Evolutionary conservation across 2,329 filamentous ascomycete species (phyloP), one percentile per base, ranked within the genome.

Genomic region (Cytospora paraplurivora): DNA sequence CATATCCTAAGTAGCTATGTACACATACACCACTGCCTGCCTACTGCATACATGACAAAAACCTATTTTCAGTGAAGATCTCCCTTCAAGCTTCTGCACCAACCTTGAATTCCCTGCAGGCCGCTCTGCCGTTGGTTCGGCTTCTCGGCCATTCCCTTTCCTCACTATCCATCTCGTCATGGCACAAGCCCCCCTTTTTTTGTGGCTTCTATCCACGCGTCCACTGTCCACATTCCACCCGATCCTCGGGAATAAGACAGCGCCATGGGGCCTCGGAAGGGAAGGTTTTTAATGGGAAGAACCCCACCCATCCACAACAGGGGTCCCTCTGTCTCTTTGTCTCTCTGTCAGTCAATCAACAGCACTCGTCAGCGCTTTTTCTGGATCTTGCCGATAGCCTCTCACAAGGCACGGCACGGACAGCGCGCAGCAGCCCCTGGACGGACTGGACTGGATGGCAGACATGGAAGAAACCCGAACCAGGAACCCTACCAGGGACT

Each of bases 41-140:
- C 38, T 49, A 47, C 49, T 34, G 49, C 32, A 47, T 49, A 49
- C 47, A 60, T 60, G 35, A 44, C 47, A 19, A n/a, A 44, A 8
- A 7, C 10, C 3, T 4, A 12, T 41, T 55, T 32, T 54, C 58
- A 37, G 47, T 49, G 58, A 55, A 34, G 58, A 61, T 61, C 58
- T 52, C 58, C 58, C 58, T 61, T 61, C n/a, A 53, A 54, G 50
- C 58, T 61, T 52, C 58, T 44, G 58, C 51, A 52, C 58, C 51
- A 55, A 37, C 58, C 57, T 52, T 59, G 57, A 59, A 35, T 49
- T 58, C 32, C 56, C 27, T 59, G 47, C 57, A 52, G 50, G 21
- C 38, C 21, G 27, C 32, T 47, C 11, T 61, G 58, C 50, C 51
- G 38, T 61, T 55, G 51, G 58, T 27, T 61, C 58, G 51, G 58